Evolutionary conservation across 2,329 filamentous ascomycete species (phyloP).

Genomic region (Apiospora aurea): DNA sequence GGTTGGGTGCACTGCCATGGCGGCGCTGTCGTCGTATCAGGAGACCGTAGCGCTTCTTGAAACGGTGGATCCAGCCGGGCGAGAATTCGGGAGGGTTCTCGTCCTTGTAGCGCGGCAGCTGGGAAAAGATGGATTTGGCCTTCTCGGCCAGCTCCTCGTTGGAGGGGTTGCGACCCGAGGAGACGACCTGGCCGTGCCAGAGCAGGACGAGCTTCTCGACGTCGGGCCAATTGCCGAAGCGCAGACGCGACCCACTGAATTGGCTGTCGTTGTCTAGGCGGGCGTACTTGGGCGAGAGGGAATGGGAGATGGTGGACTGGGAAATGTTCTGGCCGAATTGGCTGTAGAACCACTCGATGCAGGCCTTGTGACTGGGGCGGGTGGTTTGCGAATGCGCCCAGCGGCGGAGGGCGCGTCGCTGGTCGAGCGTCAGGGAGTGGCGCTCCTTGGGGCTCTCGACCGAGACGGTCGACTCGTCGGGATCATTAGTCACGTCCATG

Average conservation of each 20-base stretch:
- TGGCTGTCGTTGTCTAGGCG: conserved; percentile 67
- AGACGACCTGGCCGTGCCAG: conserved; percentile 57
- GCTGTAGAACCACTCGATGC: conserved; percentile 68
- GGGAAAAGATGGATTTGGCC: conserved; percentile 64
- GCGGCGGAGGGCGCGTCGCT: conserved; percentile 65
- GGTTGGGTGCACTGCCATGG: conserved; percentile 55
- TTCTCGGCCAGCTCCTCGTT: conserved; percentile 70
- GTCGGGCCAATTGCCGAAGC: conserved; percentile 70
- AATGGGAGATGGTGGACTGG: conserved; percentile 69
- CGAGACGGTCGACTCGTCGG: conserved; percentile 18
- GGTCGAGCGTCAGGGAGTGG: conserved; percentile 67
- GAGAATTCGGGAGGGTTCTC: conserved; percentile 68
- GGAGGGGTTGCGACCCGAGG: conserved; percentile 62
- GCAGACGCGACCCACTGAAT: conserved; percentile 66
- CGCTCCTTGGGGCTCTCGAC: conserved; percentile 48
- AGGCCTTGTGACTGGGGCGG: conserved; percentile 66
- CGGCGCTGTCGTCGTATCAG: conserved; percentile 64
- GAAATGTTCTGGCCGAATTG: conserved; percentile 67
- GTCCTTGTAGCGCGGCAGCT: conserved; percentile 66
- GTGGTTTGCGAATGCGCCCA: conserved; percentile 65
- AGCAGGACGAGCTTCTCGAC: conserved; percentile 86
- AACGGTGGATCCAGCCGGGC: conserved; percentile 69
- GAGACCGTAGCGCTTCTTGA: conserved; percentile 69
- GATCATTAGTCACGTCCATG: conserved; percentile 18
- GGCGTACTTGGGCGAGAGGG: conserved; percentile 67